phyloP scores from a whole-genome alignment of 2,329 filamentous ascomycete genomes.

The Pseudocercospora ulei region DNA sequence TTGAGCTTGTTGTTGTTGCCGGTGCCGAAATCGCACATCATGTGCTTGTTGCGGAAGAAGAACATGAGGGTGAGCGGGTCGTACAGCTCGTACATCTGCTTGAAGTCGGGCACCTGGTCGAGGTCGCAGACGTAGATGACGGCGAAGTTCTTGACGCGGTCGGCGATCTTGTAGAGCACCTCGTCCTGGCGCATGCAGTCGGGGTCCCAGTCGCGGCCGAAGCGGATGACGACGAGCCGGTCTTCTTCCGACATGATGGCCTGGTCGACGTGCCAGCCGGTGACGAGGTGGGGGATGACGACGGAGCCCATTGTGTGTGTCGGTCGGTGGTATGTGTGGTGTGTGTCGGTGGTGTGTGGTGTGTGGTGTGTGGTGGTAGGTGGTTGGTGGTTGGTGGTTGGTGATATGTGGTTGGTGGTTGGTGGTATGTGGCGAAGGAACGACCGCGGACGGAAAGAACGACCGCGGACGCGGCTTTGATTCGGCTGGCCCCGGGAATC shows the following conservation, averaged over 20 bases:
- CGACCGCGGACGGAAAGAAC: no score
- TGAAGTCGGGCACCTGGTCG: constrained; percentile 84
- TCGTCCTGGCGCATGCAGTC: constrained; percentile 82
- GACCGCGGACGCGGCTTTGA: no score
- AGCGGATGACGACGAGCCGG: constrained; percentile 83
- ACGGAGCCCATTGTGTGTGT: constrained; percentile 62
- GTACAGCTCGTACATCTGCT: constrained; percentile 76
- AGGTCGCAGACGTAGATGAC: constrained; percentile 91
- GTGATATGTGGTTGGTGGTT: no score
- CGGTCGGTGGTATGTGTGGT: not conserved
- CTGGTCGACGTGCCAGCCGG: constrained; percentile 97
- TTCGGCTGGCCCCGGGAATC: no score
- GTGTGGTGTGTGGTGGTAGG: not conserved
- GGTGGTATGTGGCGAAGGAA: no score
- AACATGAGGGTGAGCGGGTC: constrained; percentile 94
- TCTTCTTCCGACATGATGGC: constrained; percentile 87
- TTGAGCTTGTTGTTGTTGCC: constrained; percentile 99
- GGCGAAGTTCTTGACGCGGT: constrained; percentile 86
- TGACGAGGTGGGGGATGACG: constrained; percentile 79
- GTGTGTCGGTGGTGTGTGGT: not conserved
- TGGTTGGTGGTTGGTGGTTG: not conserved
- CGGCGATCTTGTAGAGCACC: constrained; percentile 86
- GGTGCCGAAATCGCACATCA: constrained; percentile 96
- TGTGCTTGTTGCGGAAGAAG: constrained; percentile 97
- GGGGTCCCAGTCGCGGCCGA: constrained; percentile 74